A percentile compares a stretch with the other conserved stretches of the same genome.
These are phyloP conservation scores for Neospora caninum DNA, from an alignment of 169 alveolate genomes.

Conservation along the genomic window DNA sequence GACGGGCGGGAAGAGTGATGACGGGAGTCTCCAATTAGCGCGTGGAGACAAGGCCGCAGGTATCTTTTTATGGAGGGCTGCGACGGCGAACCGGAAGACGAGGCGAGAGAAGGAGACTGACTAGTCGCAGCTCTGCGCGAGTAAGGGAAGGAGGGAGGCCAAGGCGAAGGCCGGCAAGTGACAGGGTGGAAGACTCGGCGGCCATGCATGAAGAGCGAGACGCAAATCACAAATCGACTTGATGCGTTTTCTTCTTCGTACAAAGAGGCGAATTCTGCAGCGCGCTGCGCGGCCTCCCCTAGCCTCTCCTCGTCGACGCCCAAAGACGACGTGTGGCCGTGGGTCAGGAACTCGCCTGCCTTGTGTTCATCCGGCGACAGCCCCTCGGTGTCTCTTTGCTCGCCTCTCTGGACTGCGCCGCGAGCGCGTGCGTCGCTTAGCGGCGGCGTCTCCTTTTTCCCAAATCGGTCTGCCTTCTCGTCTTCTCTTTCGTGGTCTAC, in stretches of 20 bases:
- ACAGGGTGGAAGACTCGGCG: constrained; percentile 10
- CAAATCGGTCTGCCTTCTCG: not conserved
- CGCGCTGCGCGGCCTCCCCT: not conserved
- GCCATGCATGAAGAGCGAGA: constrained; percentile 24
- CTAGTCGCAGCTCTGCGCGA: not conserved
- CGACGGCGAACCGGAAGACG: not conserved
- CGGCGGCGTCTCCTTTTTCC: no score
- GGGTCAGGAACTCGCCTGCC: no score
- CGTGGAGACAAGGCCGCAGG: constrained; percentile 19
- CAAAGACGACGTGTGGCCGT: no score
- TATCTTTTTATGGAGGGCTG: not conserved
- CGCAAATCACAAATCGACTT: not conserved
- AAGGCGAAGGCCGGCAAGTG: not conserved
- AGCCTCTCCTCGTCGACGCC: no score
- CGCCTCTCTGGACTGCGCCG: not conserved
- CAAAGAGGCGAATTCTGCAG: not conserved
- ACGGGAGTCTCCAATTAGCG: not conserved
- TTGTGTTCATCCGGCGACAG: not conserved
- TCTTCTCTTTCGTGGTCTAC: not conserved
- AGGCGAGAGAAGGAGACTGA: not conserved
- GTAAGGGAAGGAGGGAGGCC: not conserved
- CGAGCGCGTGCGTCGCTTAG: no score
- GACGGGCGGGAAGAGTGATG: not conserved
- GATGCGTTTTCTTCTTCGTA: not conserved
- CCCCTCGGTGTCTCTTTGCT: not conserved